Evolutionary conservation across 345 rosid species (phyloP).

Genomic region (Mallotus nudiflorus): DNA sequence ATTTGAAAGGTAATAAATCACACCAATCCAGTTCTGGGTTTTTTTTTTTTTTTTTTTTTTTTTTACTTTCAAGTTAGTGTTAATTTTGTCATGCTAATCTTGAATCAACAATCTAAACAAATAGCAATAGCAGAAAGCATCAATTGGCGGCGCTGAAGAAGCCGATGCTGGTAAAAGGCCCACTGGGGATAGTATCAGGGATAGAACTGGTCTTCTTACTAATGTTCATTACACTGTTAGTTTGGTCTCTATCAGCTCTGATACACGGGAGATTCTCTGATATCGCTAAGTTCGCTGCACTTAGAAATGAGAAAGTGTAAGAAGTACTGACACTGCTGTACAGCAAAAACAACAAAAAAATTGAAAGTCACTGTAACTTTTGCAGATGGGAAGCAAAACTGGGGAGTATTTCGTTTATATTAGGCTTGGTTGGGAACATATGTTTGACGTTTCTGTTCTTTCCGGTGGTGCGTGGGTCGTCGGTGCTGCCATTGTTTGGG

Average conservation of each 20-base stretch:
- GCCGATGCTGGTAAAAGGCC: constrained; percentile 74
- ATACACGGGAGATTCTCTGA: constrained; percentile 41
- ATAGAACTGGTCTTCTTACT: constrained; percentile 57
- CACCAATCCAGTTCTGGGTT: no score
- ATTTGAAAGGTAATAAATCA: no score
- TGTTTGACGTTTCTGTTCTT: constrained; percentile 60
- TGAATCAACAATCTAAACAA: neutral
- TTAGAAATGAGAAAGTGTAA: constrained; percentile 46
- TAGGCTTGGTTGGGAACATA: constrained; percentile 67
- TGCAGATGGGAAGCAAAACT: constrained; percentile 73
- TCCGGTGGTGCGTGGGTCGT: constrained; percentile 83
- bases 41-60: no score
- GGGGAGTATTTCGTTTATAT: constrained; percentile 22
- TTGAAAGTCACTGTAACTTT: no score
- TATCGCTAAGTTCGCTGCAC: constrained; percentile 41
- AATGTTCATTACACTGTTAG: constrained; percentile 67
- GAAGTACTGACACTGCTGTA: no score
- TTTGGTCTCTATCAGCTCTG: constrained; percentile 56
- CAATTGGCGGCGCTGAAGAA: constrained; percentile 31
- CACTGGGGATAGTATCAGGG: constrained; percentile 75
- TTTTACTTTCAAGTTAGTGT: no score
- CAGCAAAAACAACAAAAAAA: no score
- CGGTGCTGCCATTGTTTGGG: constrained; percentile 63
- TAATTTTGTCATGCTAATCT: no score
- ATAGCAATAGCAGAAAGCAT: constrained; percentile 17